A percentile compares a stretch with the other conserved stretches of the same genome.
phyloP scores from a whole-genome alignment of 129 eudicot species.

The Solidago caesia region DNA sequence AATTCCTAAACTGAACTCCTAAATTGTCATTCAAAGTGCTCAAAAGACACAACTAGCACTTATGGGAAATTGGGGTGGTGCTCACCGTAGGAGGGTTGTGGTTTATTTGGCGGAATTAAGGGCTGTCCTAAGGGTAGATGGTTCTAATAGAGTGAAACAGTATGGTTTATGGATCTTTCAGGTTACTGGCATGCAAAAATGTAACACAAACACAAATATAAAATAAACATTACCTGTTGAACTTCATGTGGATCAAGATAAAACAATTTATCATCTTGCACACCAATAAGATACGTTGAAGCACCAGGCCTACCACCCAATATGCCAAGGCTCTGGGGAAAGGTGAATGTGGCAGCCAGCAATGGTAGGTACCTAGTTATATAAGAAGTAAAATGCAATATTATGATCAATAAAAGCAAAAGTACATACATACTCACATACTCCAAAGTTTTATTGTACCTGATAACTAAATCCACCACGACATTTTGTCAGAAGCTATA shows the following conservation, averaged over 20 bases:
- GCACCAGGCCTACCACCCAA: slow-evolving; percentile 97
- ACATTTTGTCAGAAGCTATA: not conserved
- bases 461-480: not conserved
- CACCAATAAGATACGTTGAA: slow-evolving; percentile 87
- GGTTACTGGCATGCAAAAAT: slow-evolving; percentile 5
- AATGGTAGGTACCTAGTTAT: slow-evolving; percentile 76
- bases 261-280: slow-evolving; percentile 87
- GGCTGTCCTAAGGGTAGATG: not conserved
- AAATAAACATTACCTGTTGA: slow-evolving; percentile 55
- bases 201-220: slow-evolving; percentile 2
- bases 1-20: not conserved
- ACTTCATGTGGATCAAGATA: slow-evolving; percentile 96
- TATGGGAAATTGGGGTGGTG: not conserved
- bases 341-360: slow-evolving; percentile 70
- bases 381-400: slow-evolving; percentile 6
- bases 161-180: not conserved
- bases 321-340: slow-evolving; percentile 97
- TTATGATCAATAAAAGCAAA: not conserved
- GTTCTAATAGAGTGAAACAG: not conserved
- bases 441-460: not conserved
- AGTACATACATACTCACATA: not conserved
- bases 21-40: not conserved
- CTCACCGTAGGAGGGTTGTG: not conserved
- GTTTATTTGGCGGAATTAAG: no score
- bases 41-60: not conserved